These are phyloP conservation scores for Microascus cirrosus DNA, from an alignment of 2,329 filamentous ascomycete genomes.

Conservation along the genomic window DNA sequence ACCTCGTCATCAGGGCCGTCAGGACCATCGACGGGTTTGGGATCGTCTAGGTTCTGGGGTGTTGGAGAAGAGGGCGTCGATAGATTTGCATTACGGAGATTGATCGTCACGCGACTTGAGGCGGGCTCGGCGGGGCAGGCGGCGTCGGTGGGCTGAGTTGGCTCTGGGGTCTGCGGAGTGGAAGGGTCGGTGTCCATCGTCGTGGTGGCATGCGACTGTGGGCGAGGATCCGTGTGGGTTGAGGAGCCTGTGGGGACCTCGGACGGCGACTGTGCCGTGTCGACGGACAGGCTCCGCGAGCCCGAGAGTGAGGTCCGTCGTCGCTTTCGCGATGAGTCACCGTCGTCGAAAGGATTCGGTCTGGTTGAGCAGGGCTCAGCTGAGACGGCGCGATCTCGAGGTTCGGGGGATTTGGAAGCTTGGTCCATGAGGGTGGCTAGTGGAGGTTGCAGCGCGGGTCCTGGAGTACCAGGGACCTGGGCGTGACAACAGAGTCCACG, in stretches of 20 bases:
- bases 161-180: slow-evolving; percentile 9
- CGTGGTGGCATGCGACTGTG: slow-evolving; percentile 22
- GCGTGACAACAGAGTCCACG: slow-evolving; percentile 40
- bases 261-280: slow-evolving; percentile 21
- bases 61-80: slow-evolving; percentile 5
- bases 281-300: slow-evolving; percentile 42
- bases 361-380: slow-evolving; percentile 52
- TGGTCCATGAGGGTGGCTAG: slow-evolving; percentile 42
- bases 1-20: slow-evolving; percentile 16
- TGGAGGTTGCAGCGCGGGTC: slow-evolving; percentile 23
- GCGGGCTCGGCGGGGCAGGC: slow-evolving; percentile 24
- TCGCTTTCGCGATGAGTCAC: slow-evolving; percentile 48
- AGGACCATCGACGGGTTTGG: background rate
- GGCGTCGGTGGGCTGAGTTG: background rate
- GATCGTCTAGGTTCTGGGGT: background rate
- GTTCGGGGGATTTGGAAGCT: slow-evolving; percentile 35
- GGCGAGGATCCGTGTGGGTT: slow-evolving; percentile 15
- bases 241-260: slow-evolving; percentile 19
- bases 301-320: slow-evolving; percentile 47
- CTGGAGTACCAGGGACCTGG: slow-evolving; percentile 34
- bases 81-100: slow-evolving; percentile 34
- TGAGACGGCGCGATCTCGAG: slow-evolving; percentile 47
- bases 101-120: slow-evolving; percentile 50
- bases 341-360: slow-evolving; percentile 53
- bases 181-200: slow-evolving; percentile 26